Percentiles rank a stretch among this genome's conserved stretches.
Evolutionary conservation across 805 yeast genomes (phyloP).

Genomic region (Tetrapisispora arboricola): DNA sequence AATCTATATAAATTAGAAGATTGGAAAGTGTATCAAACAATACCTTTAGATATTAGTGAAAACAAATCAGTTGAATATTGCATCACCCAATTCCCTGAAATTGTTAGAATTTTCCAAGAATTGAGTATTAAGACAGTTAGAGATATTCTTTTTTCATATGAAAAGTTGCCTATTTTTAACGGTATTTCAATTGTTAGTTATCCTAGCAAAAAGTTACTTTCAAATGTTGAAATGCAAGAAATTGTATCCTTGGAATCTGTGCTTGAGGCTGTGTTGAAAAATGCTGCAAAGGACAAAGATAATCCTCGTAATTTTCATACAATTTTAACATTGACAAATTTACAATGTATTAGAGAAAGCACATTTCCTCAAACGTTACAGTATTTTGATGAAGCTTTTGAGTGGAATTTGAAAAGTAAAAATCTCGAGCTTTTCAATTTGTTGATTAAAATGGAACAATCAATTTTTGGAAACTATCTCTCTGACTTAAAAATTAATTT

Average conservation of each 20-base stretch:
- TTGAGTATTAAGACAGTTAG: conserved; percentile 28
- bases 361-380: conserved; percentile 41
- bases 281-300: conserved; percentile 33
- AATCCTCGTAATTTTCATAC: conserved; percentile 36
- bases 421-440: conserved; percentile 36
- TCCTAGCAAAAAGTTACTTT: conserved; percentile 29
- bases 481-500: conserved; percentile 37
- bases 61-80: conserved; percentile 19
- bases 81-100: conserved; percentile 31
- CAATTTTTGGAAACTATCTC: conserved; percentile 44
- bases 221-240: conserved; percentile 34
- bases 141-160: conserved; percentile 26
- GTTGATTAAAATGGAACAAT: conserved; percentile 40
- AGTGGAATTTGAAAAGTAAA: conserved; percentile 34
- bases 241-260: conserved; percentile 37
- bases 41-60: conserved; percentile 6
- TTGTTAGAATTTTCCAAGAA: conserved; percentile 28
- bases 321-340: conserved; percentile 43
- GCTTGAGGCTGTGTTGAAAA: conserved; percentile 33
- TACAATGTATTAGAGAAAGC: conserved; percentile 36
- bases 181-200: conserved; percentile 29
- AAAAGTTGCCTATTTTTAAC: conserved; percentile 28
- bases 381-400: conserved; percentile 42
- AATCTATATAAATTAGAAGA: conserved; percentile 32
- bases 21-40: conserved; percentile 28